Conservation (phyloP, 192 early-diverging fungal genomes). For the Coemansia sp. region DNA sequence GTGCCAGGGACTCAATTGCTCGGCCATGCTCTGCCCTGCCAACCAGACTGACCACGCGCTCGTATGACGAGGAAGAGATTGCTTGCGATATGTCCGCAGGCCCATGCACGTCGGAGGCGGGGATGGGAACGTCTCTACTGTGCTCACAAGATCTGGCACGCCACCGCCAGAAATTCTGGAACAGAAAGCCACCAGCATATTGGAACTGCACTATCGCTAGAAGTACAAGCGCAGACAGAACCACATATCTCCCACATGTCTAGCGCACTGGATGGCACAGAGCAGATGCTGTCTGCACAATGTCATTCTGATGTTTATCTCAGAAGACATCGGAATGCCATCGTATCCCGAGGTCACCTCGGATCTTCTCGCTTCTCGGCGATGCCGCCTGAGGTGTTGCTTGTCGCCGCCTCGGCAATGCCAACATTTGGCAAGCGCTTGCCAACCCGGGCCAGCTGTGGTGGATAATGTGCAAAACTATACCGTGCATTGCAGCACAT, state of each 20-base stretch:
- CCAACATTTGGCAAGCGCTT: no score
- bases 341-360: no score
- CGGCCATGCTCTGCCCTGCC: background rate
- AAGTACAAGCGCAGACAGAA: background rate
- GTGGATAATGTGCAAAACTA: no score
- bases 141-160: slow-evolving; percentile 11
- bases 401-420: no score
- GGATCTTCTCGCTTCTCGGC: no score
- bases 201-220: background rate
- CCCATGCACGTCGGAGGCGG: background rate
- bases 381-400: no score
- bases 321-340: no score
- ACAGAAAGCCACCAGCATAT: slow-evolving; percentile 4
- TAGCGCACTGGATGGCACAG: background rate
- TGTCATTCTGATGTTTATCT: background rate
- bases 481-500: no score
- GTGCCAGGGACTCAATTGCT: background rate
- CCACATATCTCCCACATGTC: background rate
- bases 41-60: slow-evolving; percentile 8
- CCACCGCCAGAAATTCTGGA: slow-evolving; percentile 6
- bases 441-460: no score
- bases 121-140: background rate
- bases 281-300: background rate
- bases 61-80: background rate
- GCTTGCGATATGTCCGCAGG: background rate